A percentile compares a stretch with the other conserved stretches of the same genome.
Conservation (phyloP, 495 filamentous ascomycete species). For the Beverwykella pulmonaria region DNA sequence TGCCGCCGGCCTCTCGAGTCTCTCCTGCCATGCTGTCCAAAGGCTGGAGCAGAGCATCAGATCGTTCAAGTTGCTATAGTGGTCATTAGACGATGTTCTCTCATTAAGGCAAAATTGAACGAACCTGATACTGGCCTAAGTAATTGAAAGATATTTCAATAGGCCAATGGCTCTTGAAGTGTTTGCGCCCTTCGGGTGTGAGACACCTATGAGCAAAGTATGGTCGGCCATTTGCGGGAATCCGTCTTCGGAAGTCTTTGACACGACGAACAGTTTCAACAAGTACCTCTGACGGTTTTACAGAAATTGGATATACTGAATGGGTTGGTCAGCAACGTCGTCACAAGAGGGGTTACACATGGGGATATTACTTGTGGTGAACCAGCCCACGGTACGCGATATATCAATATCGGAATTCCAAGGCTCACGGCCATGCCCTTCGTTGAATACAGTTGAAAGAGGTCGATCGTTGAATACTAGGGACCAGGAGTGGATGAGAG, state of each 20-base stretch:
- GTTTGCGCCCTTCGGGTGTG: slow-evolving; percentile 48
- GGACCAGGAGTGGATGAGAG: slow-evolving; percentile 45
- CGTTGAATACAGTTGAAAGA: slow-evolving; percentile 39
- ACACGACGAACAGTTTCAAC: slow-evolving; percentile 36
- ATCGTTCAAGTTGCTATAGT: slow-evolving; percentile 63
- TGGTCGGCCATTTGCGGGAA: slow-evolving; percentile 33
- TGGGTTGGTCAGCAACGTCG: not conserved
- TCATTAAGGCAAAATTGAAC: not conserved
- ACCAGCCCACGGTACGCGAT: slow-evolving; percentile 46
- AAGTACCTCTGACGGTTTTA: slow-evolving; percentile 22
- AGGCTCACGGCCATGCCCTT: slow-evolving; percentile 45
- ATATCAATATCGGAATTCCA: slow-evolving; percentile 40
- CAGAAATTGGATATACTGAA: slow-evolving; percentile 30
- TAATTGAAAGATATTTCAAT: slow-evolving; percentile 77
- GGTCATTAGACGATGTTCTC: slow-evolving; percentile 28
- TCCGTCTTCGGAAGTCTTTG: slow-evolving; percentile 31
- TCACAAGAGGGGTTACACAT: not conserved
- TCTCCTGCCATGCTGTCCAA: slow-evolving; percentile 47
- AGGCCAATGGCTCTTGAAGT: slow-evolving; percentile 55
- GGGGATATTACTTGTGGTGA: slow-evolving; percentile 36
- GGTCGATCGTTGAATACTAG: slow-evolving; percentile 35
- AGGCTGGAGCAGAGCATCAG: slow-evolving; percentile 64
- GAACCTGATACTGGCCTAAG: slow-evolving; percentile 51
- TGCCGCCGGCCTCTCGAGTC: slow-evolving; percentile 42
- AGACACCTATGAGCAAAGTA: slow-evolving; percentile 52